phyloP scores from a whole-genome alignment of 495 filamentous ascomycete species.

The Penicillium cosmopolitanum region DNA sequence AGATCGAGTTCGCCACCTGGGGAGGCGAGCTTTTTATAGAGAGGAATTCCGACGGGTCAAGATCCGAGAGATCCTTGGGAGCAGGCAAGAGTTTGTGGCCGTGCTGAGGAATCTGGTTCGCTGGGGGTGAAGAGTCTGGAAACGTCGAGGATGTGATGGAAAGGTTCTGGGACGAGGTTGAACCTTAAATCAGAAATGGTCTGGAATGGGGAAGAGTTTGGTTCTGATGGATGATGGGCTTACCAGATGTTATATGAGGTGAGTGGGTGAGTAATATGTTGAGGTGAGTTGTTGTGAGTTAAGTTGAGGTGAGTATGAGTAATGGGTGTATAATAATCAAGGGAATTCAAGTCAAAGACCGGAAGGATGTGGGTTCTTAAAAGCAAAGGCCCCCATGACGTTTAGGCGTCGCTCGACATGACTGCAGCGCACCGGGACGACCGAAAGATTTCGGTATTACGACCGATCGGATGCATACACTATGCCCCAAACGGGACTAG shows the following conservation, averaged over 20 bases:
- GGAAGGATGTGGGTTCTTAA: constrained; percentile 1
- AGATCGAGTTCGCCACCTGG: constrained; percentile 38
- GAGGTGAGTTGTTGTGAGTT: background rate
- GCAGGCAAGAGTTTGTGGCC: constrained; percentile 18
- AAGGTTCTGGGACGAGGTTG: constrained; percentile 13
- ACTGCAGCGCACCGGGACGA: background rate
- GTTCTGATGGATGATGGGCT: constrained; percentile 21
- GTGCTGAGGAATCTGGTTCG: constrained; percentile 20
- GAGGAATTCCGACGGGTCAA: constrained; percentile 35
- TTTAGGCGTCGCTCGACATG: constrained; percentile 4
- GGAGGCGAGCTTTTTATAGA: constrained; percentile 36
- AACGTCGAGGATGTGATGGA: constrained; percentile 34
- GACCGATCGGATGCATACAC: constrained; percentile 5
- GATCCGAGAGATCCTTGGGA: constrained; percentile 33
- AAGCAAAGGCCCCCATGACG: constrained; percentile 19
- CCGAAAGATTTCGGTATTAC: constrained; percentile 18
- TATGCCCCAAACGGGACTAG: too few relatives aligned
- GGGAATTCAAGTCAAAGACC: background rate
- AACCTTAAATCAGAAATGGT: constrained; percentile 23
- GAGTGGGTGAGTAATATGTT: constrained; percentile 7
- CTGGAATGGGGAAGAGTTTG: constrained; percentile 19
- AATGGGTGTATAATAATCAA: constrained; percentile 13
- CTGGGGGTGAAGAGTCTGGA: constrained; percentile 39
- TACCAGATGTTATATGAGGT: constrained; percentile 10
- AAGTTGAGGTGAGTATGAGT: constrained; percentile 22